Percentiles rank a stretch among this genome's conserved stretches.
These are phyloP conservation scores for Bipolaris victoriae DNA, from an alignment of 2,329 filamentous ascomycete species.

Conservation along the genomic window DNA sequence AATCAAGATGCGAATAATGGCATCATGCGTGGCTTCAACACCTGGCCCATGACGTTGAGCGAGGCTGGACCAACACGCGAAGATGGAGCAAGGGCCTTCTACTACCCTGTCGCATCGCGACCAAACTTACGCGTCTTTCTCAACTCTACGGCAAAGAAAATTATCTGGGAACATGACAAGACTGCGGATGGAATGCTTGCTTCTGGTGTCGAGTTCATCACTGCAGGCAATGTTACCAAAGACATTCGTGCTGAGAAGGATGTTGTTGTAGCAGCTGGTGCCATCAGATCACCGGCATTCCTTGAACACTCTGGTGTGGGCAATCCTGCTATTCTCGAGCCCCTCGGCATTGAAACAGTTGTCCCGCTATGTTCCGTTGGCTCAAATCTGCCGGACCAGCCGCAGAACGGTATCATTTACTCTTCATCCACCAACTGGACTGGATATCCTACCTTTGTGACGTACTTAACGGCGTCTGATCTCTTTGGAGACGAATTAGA, in stretches of 20 bases:
- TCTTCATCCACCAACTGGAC: slow-evolving; percentile 43
- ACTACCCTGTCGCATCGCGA: slow-evolving; percentile 50
- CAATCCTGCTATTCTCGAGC: slow-evolving; percentile 36
- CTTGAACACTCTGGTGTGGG: slow-evolving; percentile 49
- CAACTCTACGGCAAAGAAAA: slow-evolving; percentile 51
- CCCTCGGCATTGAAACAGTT: slow-evolving; percentile 28
- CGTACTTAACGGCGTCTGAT: slow-evolving; percentile 44
- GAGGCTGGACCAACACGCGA: slow-evolving; percentile 47
- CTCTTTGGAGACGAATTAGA: slow-evolving; percentile 42
- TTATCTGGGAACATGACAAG: slow-evolving; percentile 44
- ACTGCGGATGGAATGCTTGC: slow-evolving; percentile 19
- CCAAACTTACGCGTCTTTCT: slow-evolving; percentile 53
- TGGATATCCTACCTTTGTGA: slow-evolving; percentile 48
- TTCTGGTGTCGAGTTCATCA: slow-evolving; percentile 33
- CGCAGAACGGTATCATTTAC: slow-evolving; percentile 35
- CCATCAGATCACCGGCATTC: slow-evolving; percentile 42
- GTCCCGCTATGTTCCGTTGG: slow-evolving; percentile 38
- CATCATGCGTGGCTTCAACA: slow-evolving; percentile 52
- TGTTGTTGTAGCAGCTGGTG: slow-evolving; percentile 47
- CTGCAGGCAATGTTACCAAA: slow-evolving; percentile 23
- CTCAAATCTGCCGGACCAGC: slow-evolving; percentile 46
- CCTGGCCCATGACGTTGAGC: slow-evolving; percentile 54
- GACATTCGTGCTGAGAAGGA: slow-evolving; percentile 33
- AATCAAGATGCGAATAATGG: slow-evolving; percentile 55
- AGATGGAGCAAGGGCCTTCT: slow-evolving; percentile 58